Base-by-base conservation (phyloP, 305 asterid species). In the Solanum aculeatissimum region DNA sequence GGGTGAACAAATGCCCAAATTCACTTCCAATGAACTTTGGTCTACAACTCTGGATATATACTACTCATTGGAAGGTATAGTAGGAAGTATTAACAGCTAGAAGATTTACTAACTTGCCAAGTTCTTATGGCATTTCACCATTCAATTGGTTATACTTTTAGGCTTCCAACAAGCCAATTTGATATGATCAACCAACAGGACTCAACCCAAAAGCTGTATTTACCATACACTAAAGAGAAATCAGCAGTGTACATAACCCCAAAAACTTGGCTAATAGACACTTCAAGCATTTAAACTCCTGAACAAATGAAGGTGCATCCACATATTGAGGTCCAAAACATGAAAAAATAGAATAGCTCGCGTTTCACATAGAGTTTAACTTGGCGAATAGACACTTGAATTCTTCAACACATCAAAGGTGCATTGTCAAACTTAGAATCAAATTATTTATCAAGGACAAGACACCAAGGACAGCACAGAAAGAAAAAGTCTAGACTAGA, bases 1-100 rank as follows among this genome's bases (percentile, higher is more conserved):
- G 0, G 98, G 98, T 2, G 99, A 96, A 84, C 99, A 96, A 69
- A 96, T 89, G 10, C 99, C 98, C 43, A 90, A 88, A 81, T 96
- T 96, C 6, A 97, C 99, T 82, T 93, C 92, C 3, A 96, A 79
- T 25, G 98, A 92, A 19, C 92, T 91, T 18, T 88, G 90, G 10
- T 97, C 99, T 66, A 97, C 87, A 82, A 62, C 89, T 94, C 85
- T 85, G 98, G 83, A 95, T 29, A 97, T 62, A 95, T 89, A 57
- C 94, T 91, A 23, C 92, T 93, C 1, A 88, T 27, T 0, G 99
- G 99, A 57, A 95, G 90, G 42, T 87, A 84, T 97, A 95, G 90
- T 92, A 87, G 45, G 99, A 95, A 14, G 95, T 84, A 83, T 95
- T 95, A 16, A 93, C 98, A 2, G 97, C 92, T 10, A 95, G 93